Evolutionary conservation across 1,284 basidiomycete genomes (phyloP), one percentile per base, ranked within the genome.

Genomic region (Clitocybe nebularis): DNA sequence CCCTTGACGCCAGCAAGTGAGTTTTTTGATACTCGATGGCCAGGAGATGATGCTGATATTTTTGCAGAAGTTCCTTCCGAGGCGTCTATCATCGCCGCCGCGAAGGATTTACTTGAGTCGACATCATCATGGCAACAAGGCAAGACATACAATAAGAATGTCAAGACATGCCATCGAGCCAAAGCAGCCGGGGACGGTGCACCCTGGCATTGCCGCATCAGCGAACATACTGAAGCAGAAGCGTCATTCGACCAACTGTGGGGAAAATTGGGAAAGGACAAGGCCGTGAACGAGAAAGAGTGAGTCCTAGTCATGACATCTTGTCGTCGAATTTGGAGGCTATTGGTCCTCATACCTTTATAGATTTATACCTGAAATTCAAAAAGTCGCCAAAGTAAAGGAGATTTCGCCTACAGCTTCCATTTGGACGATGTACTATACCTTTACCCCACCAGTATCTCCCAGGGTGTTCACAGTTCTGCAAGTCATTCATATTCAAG

Each of bases 391-490:
- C 2, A 67, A 76, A 47, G 64, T 89, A 51, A 80, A 82, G 56
- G 68, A 71, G 23, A 60, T 87, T 29, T 84, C 84, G 2, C 65
- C 74, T 8, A 79, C 71, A 2, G 75, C 81, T 42, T 66, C 71
- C 16, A 79, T 89, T 44, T 89, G 84, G 85, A 75, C 81, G 0
- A 52, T 84, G 45, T 77, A 79, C 57, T 89, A 89, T 61, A 81
- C 72, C 4, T 84, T 89, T 59, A 67, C 76, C 0, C 74, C 81
- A 2, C 78, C 82, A 0, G 64, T 89, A 11, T 81, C 84, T 2
- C 78, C 84, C 7, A 77, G 87, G 9, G 74, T 85, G 14, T 89
- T 88, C 60, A 88, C 85, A 1, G 82, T 83, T 21, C 61, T 88
- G 20, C 84, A 87, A 57, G 73, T 81, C 11, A 67, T 68, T 5